These are phyloP conservation scores for Boletus fagicola DNA, from an alignment of 768 basidiomycete genomes.

Conservation along the genomic window DNA sequence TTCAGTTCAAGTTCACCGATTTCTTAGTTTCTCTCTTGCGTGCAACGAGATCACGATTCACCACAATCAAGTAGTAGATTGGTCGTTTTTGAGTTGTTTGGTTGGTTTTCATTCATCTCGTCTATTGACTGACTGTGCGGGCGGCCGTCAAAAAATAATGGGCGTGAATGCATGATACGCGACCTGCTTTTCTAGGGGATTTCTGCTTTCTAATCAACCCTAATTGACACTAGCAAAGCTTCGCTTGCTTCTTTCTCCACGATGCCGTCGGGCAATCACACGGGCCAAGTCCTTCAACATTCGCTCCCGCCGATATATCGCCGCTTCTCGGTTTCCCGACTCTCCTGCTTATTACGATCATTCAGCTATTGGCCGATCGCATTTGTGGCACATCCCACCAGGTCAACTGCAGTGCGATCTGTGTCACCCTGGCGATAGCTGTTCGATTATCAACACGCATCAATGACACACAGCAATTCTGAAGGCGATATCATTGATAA, in stretches of 20 bases:
- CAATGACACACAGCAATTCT: neutral
- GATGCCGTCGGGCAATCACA: conserved; percentile 13
- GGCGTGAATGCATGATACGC: neutral
- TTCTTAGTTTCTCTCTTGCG: neutral
- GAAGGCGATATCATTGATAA: neutral
- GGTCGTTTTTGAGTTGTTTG: neutral
- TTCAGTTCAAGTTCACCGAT: neutral
- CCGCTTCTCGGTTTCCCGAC: neutral
- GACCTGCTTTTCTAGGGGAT: neutral
- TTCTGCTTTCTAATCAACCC: neutral
- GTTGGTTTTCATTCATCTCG: neutral
- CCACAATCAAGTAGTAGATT: neutral
- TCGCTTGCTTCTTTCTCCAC: conserved; percentile 12
- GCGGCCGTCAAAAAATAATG: neutral
- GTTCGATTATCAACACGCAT: neutral
- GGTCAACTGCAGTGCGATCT: neutral
- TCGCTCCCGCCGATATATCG: neutral
- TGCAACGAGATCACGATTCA: neutral
- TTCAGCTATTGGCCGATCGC: neutral
- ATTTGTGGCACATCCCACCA: neutral
- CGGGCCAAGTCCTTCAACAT: neutral
- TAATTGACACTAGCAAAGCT: neutral
- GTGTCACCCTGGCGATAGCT: neutral
- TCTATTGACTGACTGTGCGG: neutral
- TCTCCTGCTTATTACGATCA: neutral